Percentiles rank a stretch among this genome's conserved stretches.
Conservation (phyloP, 352 stramenopile species). For the Phytophthora idaei region DNA sequence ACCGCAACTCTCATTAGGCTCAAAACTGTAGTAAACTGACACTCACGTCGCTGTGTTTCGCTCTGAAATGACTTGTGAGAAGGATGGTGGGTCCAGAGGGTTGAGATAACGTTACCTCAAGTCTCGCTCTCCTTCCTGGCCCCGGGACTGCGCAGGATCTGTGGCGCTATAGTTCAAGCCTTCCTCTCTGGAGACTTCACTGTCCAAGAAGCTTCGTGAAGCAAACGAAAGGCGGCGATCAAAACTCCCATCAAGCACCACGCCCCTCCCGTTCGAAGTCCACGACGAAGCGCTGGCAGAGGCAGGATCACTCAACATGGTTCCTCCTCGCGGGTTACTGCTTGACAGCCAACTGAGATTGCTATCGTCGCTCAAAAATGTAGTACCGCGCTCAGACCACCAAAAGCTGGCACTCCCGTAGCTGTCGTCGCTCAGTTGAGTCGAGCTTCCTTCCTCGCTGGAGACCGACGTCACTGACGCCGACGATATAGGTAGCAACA, state of each 20-base stretch:
- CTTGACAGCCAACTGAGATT: conserved; percentile 49
- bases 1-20: neutral
- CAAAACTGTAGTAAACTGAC: conserved; percentile 20
- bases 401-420: conserved; percentile 47
- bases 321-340: conserved; percentile 30
- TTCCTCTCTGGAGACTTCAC: conserved; percentile 24
- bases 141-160: neutral
- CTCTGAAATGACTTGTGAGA: conserved; percentile 38
- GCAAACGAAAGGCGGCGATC: conserved; percentile 43
- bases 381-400: conserved; percentile 50
- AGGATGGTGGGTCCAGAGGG: conserved; percentile 35
- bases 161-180: conserved; percentile 7
- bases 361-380: conserved; percentile 45
- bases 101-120: too few relatives aligned
- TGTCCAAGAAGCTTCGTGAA: conserved; percentile 38
- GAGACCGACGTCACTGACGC: conserved; percentile 34
- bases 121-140: neutral
- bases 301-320: conserved; percentile 40
- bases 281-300: conserved; percentile 38
- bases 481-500: conserved; percentile 32
- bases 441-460: conserved; percentile 42
- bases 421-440: conserved; percentile 46
- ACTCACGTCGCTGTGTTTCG: conserved; percentile 35
- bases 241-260: conserved; percentile 36
- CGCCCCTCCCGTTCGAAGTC: conserved; percentile 36